Evolutionary conservation across 768 basidiomycete species (phyloP).

Genomic region (Daedalea quercina): DNA sequence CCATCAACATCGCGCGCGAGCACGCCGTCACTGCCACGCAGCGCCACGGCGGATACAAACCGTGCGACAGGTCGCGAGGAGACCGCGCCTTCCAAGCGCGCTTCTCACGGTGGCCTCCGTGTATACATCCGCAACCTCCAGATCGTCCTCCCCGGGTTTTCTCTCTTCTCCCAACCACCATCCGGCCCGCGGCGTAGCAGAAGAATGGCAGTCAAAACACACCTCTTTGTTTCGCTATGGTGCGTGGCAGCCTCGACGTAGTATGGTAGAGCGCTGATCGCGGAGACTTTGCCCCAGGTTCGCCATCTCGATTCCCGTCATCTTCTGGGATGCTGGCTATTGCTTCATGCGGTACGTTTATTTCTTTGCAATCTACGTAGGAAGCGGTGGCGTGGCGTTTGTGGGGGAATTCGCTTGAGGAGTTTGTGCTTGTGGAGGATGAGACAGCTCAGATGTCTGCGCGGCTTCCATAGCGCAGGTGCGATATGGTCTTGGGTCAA

Average conservation of each 20-base stretch:
- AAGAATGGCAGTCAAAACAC: constrained; percentile 12
- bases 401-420: neutral
- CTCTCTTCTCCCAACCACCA: neutral
- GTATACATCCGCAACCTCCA: constrained; percentile 1
- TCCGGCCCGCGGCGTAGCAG: neutral
- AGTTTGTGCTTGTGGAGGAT: too few species aligned
- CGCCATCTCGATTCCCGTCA: constrained; percentile 51
- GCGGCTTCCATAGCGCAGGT: too few species aligned
- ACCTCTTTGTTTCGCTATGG: constrained; percentile 22
- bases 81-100: neutral
- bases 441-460: too few species aligned
- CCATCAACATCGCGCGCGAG: constrained; percentile 1
- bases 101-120: constrained; percentile 1
- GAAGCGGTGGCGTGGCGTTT: neutral
- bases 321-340: constrained; percentile 78
- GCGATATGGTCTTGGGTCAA: too few species aligned
- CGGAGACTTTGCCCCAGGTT: constrained; percentile 41
- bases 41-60: too few species aligned
- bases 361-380: neutral
- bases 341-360: constrained; percentile 65
- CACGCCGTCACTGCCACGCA: neutral
- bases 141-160: neutral
- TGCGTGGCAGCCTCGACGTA: constrained; percentile 7
- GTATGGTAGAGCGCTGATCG: constrained; percentile 1
- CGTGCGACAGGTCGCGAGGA: neutral